Evolutionary conservation across 2,329 filamentous ascomycete genomes (phyloP), one percentile per base, ranked within the genome.

Genomic region (Capronia epimyces): DNA sequence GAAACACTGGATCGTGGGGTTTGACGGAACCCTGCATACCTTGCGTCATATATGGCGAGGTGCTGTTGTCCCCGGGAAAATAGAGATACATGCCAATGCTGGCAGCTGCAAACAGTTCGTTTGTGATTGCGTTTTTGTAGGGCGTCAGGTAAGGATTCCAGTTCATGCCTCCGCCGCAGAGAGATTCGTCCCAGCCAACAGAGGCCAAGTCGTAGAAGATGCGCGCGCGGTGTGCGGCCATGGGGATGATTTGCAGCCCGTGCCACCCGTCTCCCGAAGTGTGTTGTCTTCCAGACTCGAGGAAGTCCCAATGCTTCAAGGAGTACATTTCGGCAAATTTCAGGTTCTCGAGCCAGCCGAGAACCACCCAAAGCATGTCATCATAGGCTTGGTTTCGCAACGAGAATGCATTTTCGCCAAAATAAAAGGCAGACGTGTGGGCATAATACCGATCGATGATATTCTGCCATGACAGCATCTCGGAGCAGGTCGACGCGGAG

Each of bases 71-170:
- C 1, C 89, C 87, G 0, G 90, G 88, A 59, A 90, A 94, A 64
- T 91, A 79, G 3, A 93, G 77, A 65, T 95, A 96, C 91, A 97
- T 96, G 46, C 78, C 80, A 29, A 91, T 79, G 18, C 87, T 93
- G 0, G 88, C 89, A 0, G 90, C 78, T 53, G 96, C 87, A 70
- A 80, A 96, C 1, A 96, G 78, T 65, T 96, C 82, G 64, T 96
- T 96, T 24, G 91, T 97, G 62, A 97, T 94, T 56, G 91, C 89
- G 63, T 97, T 97, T 66, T 96, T 97, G 73, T 96, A 97, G 0
- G 89, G 89, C 32, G 77, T 69, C 22, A 91, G 71, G 29, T 81
- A 79, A 2, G 88, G 88, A 59, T 87, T 94, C 91, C 91, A 97
- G 12, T 82, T 79, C 86, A 97, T 94, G 39, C 91, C 91, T 18